Base-by-base conservation (phyloP, 1,284 basidiomycete species). In the Tilletia horrida region DNA sequence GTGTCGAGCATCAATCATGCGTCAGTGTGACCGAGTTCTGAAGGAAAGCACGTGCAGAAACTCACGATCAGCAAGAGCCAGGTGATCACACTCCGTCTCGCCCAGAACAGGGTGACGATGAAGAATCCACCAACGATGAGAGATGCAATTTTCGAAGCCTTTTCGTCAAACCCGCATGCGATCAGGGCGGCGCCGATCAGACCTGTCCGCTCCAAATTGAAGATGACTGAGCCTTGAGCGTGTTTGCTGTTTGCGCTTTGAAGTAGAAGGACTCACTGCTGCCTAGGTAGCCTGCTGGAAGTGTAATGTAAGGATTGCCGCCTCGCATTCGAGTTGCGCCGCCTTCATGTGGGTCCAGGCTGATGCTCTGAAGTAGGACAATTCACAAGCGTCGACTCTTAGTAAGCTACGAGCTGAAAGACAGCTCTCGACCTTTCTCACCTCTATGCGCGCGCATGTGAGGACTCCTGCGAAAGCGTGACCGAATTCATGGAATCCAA, bases 241-340 rank as follows among this genome's bases (percentile, higher is more conserved):
- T 40, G 35, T 40, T 40, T 4, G 35, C 4, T 48, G 6, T 48
- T 7, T 18, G 16, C 16, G 7, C 4, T n/a, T 48, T 23, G 7
- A 6, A 40, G 50, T 23, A 27, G 23, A 89, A 89, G 1, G 90
- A 92, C 55, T 31, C 31, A 59, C 55, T 59, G 55, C 55, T 59
- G 11, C 95, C 95, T 40, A 97, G 88, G 82, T 97, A 97, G 3
- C 76, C 76, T 2, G 76, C 74, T 11, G 81, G 79, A 0, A 92
- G 85, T 0, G 92, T 91, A 62, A 95, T 85, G 85, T 89, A 90
- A 11, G 88, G 85, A 50, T 96, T 89, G 0, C 94, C 95, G 29
- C 94, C 94, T 44, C 91, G 88, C 93, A 97, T 97, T 35, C 87
- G 85, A 0, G 95, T 97, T 13, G 89, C 88, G 1, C 95, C 95